phyloP scores from a whole-genome alignment of 106 monocot species.

The Triglochin maritima region DNA sequence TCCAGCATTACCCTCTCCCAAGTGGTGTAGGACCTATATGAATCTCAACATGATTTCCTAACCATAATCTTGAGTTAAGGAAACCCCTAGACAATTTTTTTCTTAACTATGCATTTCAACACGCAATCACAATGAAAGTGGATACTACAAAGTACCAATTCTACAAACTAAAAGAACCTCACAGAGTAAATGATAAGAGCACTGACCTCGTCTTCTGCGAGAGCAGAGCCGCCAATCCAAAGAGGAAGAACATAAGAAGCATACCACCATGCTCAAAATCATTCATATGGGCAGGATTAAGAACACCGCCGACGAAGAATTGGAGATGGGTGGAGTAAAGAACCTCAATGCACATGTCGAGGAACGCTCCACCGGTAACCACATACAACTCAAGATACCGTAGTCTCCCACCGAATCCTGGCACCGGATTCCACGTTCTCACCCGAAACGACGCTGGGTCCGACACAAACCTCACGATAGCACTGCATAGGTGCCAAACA shows the following conservation, averaged over 20 bases:
- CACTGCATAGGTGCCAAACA: slow-evolving; percentile 78
- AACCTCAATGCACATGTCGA: slow-evolving; percentile 89
- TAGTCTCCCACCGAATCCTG: slow-evolving; percentile 22
- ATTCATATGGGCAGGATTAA: slow-evolving; percentile 88
- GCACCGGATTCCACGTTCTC: slow-evolving; percentile 55
- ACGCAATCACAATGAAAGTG: no score
- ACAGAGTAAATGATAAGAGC: no score
- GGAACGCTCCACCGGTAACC: slow-evolving; percentile 54
- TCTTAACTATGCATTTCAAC: no score
- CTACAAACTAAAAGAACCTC: no score
- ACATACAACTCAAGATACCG: slow-evolving; percentile 76
- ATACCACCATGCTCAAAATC: slow-evolving; percentile 98
- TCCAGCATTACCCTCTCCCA: no score
- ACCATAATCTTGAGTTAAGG: no score
- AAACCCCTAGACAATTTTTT: no score
- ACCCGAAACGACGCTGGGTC: slow-evolving; percentile 58
- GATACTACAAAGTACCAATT: no score
- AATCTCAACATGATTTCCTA: no score
- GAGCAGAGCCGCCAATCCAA: slow-evolving; percentile 52
- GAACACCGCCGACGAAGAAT: slow-evolving; percentile 44
- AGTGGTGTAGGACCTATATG: no score
- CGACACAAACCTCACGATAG: slow-evolving; percentile 49
- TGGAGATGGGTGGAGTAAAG: slow-evolving; percentile 79
- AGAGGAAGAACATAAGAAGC: slow-evolving; percentile 98
- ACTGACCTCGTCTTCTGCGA: slow-evolving; percentile 70